These are phyloP conservation scores for Cucurbita ficifolia DNA, from an alignment of 306 rosid genomes.

Conservation along the genomic window DNA sequence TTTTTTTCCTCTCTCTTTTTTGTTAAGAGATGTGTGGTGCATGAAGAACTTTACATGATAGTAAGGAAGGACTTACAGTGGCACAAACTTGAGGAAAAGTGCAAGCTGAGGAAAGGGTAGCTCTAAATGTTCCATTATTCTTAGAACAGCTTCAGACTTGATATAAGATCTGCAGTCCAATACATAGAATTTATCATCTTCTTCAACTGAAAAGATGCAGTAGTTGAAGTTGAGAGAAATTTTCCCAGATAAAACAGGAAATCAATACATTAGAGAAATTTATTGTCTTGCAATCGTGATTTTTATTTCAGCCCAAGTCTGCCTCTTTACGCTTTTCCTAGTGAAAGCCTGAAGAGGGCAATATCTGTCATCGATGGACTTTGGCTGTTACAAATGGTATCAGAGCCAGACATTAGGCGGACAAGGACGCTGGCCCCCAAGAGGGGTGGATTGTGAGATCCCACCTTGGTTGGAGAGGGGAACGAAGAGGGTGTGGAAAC, in stretches of 20 bases:
- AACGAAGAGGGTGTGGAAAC: too few relatives aligned
- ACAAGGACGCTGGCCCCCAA: too few relatives aligned
- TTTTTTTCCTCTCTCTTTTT: too few relatives aligned
- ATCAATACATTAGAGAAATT: neutral
- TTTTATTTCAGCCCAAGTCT: too few relatives aligned
- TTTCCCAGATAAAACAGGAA: neutral
- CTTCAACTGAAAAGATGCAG: neutral
- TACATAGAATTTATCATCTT: slow-evolving; percentile 4
- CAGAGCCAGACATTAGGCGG: too few relatives aligned
- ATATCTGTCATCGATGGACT: too few relatives aligned
- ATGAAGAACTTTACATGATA: neutral
- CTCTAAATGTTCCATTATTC: slow-evolving; percentile 81
- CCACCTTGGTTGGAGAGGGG: too few relatives aligned
- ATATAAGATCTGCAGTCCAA: slow-evolving; percentile 56
- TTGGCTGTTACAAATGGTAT: too few relatives aligned
- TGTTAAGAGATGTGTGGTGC: neutral
- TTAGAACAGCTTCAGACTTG: slow-evolving; percentile 80
- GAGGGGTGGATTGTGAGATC: too few relatives aligned
- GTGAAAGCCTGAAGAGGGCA: too few relatives aligned
- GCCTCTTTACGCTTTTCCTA: too few relatives aligned
- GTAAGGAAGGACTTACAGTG: slow-evolving; percentile 44
- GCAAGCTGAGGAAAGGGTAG: slow-evolving; percentile 84
- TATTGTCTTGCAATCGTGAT: too few relatives aligned
- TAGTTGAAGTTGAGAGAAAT: neutral
- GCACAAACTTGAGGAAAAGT: slow-evolving; percentile 46